Conservation (phyloP, 1,284 basidiomycete genomes). For the Malassezia sympodialis region DNA sequence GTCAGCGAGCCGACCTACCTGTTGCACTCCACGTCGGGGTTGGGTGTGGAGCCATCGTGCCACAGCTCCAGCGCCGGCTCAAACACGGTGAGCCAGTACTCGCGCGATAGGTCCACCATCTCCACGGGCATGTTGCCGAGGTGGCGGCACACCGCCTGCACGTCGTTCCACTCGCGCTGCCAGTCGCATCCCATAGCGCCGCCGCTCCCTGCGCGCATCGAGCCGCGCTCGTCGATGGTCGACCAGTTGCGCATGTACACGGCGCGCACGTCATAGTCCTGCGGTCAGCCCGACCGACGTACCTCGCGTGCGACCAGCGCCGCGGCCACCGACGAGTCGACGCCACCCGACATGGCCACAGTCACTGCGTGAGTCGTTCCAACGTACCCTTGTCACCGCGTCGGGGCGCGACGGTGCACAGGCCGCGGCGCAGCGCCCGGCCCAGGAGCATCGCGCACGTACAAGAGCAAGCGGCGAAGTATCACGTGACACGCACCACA, state of each 20-base stretch:
- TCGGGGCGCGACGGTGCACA: background rate
- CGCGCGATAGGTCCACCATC: slow-evolving; percentile 27
- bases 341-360: slow-evolving; percentile 89
- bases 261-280: slow-evolving; percentile 60
- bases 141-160: slow-evolving; percentile 64
- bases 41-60: slow-evolving; percentile 56
- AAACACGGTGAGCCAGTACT: slow-evolving; percentile 43
- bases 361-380: background rate
- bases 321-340: slow-evolving; percentile 62
- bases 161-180: slow-evolving; percentile 90
- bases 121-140: slow-evolving; percentile 57
- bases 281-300: background rate
- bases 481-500: slow-evolving; percentile 12
- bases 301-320: slow-evolving; percentile 26
- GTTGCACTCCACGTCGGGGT: slow-evolving; percentile 91
- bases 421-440: background rate
- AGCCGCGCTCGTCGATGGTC: slow-evolving; percentile 55
- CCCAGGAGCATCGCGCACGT: background rate
- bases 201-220: slow-evolving; percentile 47
- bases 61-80: slow-evolving; percentile 37
- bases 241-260: slow-evolving; percentile 92
- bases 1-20: slow-evolving; percentile 52
- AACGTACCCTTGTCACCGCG: background rate
- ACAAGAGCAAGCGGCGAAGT: background rate
- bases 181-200: slow-evolving; percentile 65